Percentiles rank a stretch among this genome's conserved stretches.
Conservation (phyloP, 202 grass and related monocot genomes). For the Schoenoplectus triqueter region DNA sequence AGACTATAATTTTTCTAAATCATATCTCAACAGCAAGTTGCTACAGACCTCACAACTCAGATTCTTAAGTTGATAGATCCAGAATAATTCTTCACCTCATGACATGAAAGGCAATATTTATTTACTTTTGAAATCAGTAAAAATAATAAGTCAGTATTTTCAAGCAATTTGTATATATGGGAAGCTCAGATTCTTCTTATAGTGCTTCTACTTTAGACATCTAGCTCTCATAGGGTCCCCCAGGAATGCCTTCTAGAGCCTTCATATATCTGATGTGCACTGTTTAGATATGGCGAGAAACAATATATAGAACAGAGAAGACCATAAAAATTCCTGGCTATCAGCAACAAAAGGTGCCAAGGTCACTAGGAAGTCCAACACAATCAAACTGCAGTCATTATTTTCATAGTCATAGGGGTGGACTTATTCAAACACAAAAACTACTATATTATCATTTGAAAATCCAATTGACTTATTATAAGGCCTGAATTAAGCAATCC, state of each 20-base stretch:
- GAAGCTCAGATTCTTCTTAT: not conserved
- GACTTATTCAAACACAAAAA: not conserved
- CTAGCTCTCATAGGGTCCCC: not conserved
- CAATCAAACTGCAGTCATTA: not conserved
- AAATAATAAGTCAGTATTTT: too few relatives aligned
- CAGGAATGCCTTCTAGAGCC: constrained; percentile 3
- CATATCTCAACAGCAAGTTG: not conserved
- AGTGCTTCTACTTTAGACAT: too few relatives aligned
- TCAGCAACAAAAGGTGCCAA: not conserved
- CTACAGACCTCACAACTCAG: not conserved
- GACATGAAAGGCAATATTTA: not conserved
- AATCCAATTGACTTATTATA: too few relatives aligned
- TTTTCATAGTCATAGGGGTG: not conserved
- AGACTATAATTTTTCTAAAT: not conserved
- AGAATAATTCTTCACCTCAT: not conserved
- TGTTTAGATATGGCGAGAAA: not conserved
- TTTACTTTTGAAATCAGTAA: too few relatives aligned
- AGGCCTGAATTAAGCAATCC: not conserved
- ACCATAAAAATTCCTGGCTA: not conserved
- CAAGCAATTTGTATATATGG: not conserved
- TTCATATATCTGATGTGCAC: not conserved
- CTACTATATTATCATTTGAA: not conserved
- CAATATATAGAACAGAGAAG: not conserved
- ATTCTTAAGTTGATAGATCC: not conserved
- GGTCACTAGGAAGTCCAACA: not conserved